A percentile compares a stretch with the other conserved stretches of the same genome.
phyloP scores from a whole-genome alignment of 73 alveolate species.

The Paramecium sonneborni region DNA sequence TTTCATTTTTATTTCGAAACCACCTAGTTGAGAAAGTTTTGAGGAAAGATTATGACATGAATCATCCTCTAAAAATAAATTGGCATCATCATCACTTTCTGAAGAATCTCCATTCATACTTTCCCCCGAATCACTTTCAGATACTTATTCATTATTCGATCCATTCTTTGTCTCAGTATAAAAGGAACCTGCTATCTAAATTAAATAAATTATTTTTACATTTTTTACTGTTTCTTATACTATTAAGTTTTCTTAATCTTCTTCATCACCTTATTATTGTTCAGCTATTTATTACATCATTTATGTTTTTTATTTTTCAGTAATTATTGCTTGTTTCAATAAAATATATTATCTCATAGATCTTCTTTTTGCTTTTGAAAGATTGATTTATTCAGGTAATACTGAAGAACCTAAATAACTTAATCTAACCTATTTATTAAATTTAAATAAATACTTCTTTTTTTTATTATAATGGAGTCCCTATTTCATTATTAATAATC shows the following conservation, averaged over 20 bases:
- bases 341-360: conserved; percentile 55
- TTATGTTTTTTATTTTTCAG: neutral
- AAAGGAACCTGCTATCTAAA: neutral
- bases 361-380: conserved; percentile 31
- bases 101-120: conserved; percentile 22
- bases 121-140: conserved; percentile 33
- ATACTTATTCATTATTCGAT: neutral
- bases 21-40: neutral
- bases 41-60: neutral
- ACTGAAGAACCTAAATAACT: conserved; percentile 1
- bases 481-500: neutral
- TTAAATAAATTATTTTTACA: neutral
- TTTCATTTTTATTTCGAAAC: neutral
- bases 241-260: neutral
- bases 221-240: conserved; percentile 36
- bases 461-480: neutral
- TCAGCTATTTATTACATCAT: neutral
- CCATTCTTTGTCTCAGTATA: conserved; percentile 19
- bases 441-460: neutral
- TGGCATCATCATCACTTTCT: neutral
- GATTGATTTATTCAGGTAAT: conserved; percentile 7
- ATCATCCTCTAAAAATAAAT: neutral
- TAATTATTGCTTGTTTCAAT: conserved; percentile 7
- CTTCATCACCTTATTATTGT: neutral
- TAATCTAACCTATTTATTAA: neutral